Evolutionary conservation across 331 rosid genomes (phyloP).

Genomic region (Quercus lobata): DNA sequence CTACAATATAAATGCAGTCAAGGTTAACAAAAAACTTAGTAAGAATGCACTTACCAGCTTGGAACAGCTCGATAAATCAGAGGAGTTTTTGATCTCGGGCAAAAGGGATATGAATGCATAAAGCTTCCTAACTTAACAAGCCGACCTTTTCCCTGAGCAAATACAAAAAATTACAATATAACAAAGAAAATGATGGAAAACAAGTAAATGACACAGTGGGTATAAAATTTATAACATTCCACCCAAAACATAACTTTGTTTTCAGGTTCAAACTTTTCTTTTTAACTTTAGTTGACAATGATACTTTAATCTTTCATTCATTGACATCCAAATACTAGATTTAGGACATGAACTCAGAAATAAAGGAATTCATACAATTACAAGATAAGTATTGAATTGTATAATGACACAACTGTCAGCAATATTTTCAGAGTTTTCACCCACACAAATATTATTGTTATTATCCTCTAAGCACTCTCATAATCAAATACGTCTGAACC

Average conservation of each 20-base stretch:
- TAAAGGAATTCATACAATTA: not conserved
- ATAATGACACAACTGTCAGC: not conserved
- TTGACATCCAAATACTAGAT: not conserved
- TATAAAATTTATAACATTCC: not conserved
- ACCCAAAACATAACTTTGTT: not conserved
- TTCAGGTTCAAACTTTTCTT: not conserved
- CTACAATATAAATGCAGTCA: constrained; percentile 2
- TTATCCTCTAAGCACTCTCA: not conserved
- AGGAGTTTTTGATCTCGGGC: constrained; percentile 92
- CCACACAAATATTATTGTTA: not conserved
- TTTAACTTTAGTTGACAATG: not conserved
- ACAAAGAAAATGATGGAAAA: not conserved
- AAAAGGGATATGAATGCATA: constrained; percentile 90
- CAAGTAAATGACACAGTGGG: not conserved
- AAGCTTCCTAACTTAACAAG: constrained; percentile 70
- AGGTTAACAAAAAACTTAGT: constrained; percentile 3
- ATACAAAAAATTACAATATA: constrained; percentile 17
- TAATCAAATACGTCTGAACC: not conserved
- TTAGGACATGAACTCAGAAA: not conserved
- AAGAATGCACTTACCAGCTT: constrained; percentile 65
- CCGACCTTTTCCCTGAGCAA: constrained; percentile 80
- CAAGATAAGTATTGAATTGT: not conserved
- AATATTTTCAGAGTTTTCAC: not conserved
- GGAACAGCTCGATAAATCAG: constrained; percentile 97
- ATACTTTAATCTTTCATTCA: not conserved